Evolutionary conservation across 2,329 filamentous ascomycete genomes (phyloP).

Genomic region (Phialocephala subalpina): DNA sequence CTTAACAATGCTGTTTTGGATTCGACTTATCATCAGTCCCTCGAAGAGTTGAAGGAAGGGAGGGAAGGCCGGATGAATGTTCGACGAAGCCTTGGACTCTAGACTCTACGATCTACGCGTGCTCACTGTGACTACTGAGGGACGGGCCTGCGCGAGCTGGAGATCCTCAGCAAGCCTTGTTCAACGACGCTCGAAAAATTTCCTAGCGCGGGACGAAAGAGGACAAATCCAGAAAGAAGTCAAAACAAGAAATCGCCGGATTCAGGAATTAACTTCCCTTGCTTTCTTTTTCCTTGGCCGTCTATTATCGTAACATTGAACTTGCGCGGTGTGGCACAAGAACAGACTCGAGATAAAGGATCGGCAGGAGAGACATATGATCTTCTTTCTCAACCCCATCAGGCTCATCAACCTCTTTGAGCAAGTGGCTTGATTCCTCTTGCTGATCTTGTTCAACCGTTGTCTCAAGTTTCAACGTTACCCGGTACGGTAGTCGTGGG

Average conservation of each 20-base stretch:
- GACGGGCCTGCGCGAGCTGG: slow-evolving; percentile 4
- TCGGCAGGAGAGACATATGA: slow-evolving; percentile 21
- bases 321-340: slow-evolving; percentile 24
- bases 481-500: not conserved
- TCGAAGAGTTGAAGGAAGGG: not conserved
- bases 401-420: slow-evolving; percentile 30
- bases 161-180: not conserved
- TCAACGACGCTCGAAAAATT: not conserved
- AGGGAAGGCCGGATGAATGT: not conserved
- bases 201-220: slow-evolving; percentile 9
- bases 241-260: slow-evolving; percentile 8
- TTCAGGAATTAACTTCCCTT: slow-evolving; percentile 22
- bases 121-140: not conserved
- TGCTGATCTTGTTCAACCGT: slow-evolving; percentile 16
- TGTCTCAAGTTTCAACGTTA: slow-evolving; percentile 20
- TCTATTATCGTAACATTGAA: slow-evolving; percentile 26
- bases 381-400: slow-evolving; percentile 23
- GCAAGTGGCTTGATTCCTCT: slow-evolving; percentile 12
- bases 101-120: not conserved
- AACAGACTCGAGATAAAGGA: slow-evolving; percentile 12
- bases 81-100: not conserved
- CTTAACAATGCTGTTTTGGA: slow-evolving; percentile 19
- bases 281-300: slow-evolving; percentile 25
- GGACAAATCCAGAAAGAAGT: not conserved
- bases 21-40: slow-evolving; percentile 6